Percentiles rank a stretch among this genome's conserved stretches.
phyloP scores from a whole-genome alignment of 2,329 filamentous ascomycete species.

The Aureobasidium mangrovei region DNA sequence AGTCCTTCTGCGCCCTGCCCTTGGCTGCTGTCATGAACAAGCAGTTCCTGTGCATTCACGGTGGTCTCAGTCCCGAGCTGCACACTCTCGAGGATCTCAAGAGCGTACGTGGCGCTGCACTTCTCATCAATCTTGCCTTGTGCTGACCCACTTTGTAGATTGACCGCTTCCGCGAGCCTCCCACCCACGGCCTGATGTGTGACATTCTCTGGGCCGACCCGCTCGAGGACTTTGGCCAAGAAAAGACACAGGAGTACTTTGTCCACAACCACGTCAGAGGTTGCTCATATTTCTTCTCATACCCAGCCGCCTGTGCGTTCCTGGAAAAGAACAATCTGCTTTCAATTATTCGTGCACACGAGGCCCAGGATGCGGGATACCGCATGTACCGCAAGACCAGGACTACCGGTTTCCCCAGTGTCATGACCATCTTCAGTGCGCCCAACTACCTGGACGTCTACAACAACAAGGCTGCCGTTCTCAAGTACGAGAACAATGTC shows the following conservation, averaged over 20 bases:
- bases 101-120: slow-evolving; percentile 49
- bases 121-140: neutral
- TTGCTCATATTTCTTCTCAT: slow-evolving; percentile 99
- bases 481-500: slow-evolving; percentile 99
- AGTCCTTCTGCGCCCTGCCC: slow-evolving; percentile 90
- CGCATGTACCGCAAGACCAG: slow-evolving; percentile 98
- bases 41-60: slow-evolving; percentile 97
- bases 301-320: slow-evolving; percentile 92
- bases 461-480: slow-evolving; percentile 98
- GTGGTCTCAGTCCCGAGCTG: slow-evolving; percentile 87
- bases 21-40: slow-evolving; percentile 99
- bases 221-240: slow-evolving; percentile 94
- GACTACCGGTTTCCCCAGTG: slow-evolving; percentile 95
- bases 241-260: slow-evolving; percentile 97
- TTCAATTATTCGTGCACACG: slow-evolving; percentile 93
- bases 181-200: slow-evolving; percentile 96
- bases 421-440: slow-evolving; percentile 99
- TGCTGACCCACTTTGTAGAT: slow-evolving; percentile 48
- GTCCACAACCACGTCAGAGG: slow-evolving; percentile 97
- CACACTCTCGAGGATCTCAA: slow-evolving; percentile 93
- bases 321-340: slow-evolving; percentile 98
- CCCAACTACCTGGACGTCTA: slow-evolving; percentile 99
- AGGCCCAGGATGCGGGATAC: slow-evolving; percentile 96
- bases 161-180: slow-evolving; percentile 94
- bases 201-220: slow-evolving; percentile 99